These are phyloP conservation scores for Nitzschia sp. DNA, from an alignment of 108 stramenopile species.

Conservation along the genomic window DNA sequence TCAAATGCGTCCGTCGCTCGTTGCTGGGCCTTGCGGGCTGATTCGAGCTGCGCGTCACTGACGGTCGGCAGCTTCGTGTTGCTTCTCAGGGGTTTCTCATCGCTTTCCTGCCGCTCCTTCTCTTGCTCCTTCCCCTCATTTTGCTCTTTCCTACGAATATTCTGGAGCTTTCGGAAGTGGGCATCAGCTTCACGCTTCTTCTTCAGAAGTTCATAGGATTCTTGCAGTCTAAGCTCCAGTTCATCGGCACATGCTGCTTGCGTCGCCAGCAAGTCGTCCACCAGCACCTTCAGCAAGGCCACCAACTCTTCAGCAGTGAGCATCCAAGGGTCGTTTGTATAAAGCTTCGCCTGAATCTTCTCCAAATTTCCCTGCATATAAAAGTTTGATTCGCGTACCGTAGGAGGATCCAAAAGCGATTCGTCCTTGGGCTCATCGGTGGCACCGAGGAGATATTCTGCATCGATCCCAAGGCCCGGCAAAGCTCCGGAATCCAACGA, in stretches of 20 bases:
- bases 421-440: conserved; percentile 35
- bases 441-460: conserved; percentile 51
- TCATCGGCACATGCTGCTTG: conserved; percentile 48
- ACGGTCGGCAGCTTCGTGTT: conserved; percentile 41
- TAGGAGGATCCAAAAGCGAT: conserved; percentile 20
- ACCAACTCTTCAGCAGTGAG: conserved; percentile 77
- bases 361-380: conserved; percentile 21
- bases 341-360: conserved; percentile 47
- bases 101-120: conserved; percentile 21
- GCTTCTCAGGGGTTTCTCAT: conserved; percentile 31
- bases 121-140: conserved; percentile 26
- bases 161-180: conserved; percentile 59
- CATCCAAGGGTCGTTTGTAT: conserved; percentile 70
- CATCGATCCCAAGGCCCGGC: conserved; percentile 52
- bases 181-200: conserved; percentile 64
- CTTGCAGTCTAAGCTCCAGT: conserved; percentile 52
- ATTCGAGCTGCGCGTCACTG: conserved; percentile 36
- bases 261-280: conserved; percentile 76
- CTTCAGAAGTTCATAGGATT: conserved; percentile 65
- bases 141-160: conserved; percentile 21
- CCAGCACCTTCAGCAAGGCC: conserved; percentile 60
- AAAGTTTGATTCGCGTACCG: neutral
- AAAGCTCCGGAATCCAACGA: conserved; percentile 53
- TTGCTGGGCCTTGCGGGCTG: conserved; percentile 54
- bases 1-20: conserved; percentile 76